Evolutionary conservation across 257 asterid genomes (phyloP).

Genomic region (Anisodus acutangulus): DNA sequence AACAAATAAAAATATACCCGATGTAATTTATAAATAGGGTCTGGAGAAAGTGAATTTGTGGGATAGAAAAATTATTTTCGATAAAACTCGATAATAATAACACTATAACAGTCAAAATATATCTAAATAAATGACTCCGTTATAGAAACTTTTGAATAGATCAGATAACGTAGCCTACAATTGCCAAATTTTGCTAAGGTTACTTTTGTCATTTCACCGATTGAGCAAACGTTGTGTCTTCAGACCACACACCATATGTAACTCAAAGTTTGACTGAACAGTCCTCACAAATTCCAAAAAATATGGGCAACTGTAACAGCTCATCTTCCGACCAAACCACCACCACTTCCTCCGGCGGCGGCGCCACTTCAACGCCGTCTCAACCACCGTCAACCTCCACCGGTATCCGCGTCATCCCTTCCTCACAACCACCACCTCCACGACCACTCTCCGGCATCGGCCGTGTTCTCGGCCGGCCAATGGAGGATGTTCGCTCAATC

Average conservation of each 20-base stretch:
- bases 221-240: background rate
- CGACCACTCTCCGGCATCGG: slow-evolving; percentile 69
- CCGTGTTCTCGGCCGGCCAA: slow-evolving; percentile 75
- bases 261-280: slow-evolving; percentile 43
- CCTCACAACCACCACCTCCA: slow-evolving; percentile 61
- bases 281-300: slow-evolving; percentile 34
- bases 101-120: background rate
- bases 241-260: background rate
- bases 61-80: no score
- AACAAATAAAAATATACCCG: no score
- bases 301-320: slow-evolving; percentile 61
- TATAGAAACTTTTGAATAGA: no score
- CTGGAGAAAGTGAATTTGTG: no score
- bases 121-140: background rate
- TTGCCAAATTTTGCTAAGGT: background rate
- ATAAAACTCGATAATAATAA: no score
- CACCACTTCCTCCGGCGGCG: slow-evolving; percentile 12
- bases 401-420: slow-evolving; percentile 56
- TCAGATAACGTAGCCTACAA: no score
- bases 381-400: slow-evolving; percentile 42
- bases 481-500: slow-evolving; percentile 63
- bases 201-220: background rate
- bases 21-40: no score
- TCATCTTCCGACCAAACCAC: slow-evolving; percentile 24
- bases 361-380: slow-evolving; percentile 35